Evolutionary conservation across 2,329 filamentous ascomycete genomes (phyloP).

Genomic region (Fulvia fulva): DNA sequence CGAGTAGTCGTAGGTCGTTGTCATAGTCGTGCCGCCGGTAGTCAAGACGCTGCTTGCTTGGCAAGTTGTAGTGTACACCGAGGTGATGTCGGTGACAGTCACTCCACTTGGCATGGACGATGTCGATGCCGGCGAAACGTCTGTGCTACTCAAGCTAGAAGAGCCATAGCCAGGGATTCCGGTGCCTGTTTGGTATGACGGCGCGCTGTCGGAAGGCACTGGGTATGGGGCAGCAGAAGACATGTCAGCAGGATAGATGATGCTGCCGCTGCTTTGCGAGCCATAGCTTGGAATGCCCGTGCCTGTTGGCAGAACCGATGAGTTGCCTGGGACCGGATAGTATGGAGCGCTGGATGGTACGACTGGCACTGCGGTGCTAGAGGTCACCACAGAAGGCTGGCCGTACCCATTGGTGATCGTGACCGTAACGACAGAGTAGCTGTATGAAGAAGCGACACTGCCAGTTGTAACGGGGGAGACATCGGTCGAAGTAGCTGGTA

Average conservation of each 20-base stretch:
- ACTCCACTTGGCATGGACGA: conserved; percentile 1
- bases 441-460: conserved; percentile 11
- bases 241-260: background rate
- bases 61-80: conserved; percentile 18
- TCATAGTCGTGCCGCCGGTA: conserved; percentile 16
- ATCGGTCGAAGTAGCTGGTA: conserved; percentile 6
- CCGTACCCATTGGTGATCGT: conserved; percentile 12
- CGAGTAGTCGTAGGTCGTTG: conserved; percentile 15
- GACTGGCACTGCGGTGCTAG: conserved; percentile 12
- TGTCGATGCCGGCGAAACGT: conserved; percentile 9
- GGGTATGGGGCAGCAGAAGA: conserved; percentile 2
- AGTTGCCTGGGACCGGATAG: conserved; percentile 11
- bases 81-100: conserved; percentile 13
- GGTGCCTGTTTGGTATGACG: conserved; percentile 9
- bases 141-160: background rate
- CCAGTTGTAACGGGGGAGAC: background rate
- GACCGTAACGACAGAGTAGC: conserved; percentile 12
- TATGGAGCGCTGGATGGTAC: conserved; percentile 8
- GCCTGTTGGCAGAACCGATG: conserved; percentile 2
- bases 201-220: background rate
- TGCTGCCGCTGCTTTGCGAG: conserved; percentile 1
- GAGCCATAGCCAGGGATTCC: conserved; percentile 1
- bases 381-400: conserved; percentile 9
- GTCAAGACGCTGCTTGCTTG: conserved; percentile 14
- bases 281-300: conserved; percentile 3